Conservation (phyloP, 768 basidiomycete species). For the Rhodosporidiobolus sp. region DNA sequence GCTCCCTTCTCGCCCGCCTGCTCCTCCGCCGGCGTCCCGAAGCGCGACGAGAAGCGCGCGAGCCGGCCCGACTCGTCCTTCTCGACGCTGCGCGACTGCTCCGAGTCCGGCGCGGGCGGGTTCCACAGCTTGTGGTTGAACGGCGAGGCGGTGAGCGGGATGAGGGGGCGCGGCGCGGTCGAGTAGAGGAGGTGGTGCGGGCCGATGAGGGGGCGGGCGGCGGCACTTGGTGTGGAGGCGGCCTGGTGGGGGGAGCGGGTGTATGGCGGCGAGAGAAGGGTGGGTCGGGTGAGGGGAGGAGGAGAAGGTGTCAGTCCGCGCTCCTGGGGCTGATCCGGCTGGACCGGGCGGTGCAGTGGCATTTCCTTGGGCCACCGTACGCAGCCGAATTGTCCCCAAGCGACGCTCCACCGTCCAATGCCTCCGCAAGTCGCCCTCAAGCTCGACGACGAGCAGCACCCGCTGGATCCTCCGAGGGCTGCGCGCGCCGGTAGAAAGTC, state of each 20-base stretch:
- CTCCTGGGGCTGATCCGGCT: too few relatives aligned
- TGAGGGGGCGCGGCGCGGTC: slow-evolving; percentile 30
- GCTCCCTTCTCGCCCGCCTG: too few relatives aligned
- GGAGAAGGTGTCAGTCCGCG: too few relatives aligned
- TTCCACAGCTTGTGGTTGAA: slow-evolving; percentile 40
- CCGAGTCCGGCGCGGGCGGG: slow-evolving; percentile 34
- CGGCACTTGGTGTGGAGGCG: not conserved
- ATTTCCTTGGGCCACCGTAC: too few relatives aligned
- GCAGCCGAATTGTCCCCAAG: too few relatives aligned
- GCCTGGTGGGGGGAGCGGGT: not conserved
- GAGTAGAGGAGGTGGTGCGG: slow-evolving; percentile 31
- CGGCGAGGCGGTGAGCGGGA: slow-evolving; percentile 37
- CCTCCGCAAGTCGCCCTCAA: not conserved
- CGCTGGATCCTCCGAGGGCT: too few relatives aligned
- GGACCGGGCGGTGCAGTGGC: too few relatives aligned
- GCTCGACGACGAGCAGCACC: too few relatives aligned
- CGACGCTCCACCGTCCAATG: too few relatives aligned
- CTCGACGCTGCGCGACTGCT: slow-evolving; percentile 19
- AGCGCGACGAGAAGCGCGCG: slow-evolving; percentile 21
- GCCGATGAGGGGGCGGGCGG: slow-evolving; percentile 19
- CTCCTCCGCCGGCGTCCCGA: not conserved
- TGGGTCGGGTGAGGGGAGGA: too few relatives aligned
- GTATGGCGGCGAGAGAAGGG: not conserved
- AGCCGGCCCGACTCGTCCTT: slow-evolving; percentile 34
- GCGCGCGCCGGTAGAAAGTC: too few relatives aligned